These are phyloP conservation scores for Populus deltoides DNA, from an alignment of 345 rosid species.

Conservation along the genomic window DNA sequence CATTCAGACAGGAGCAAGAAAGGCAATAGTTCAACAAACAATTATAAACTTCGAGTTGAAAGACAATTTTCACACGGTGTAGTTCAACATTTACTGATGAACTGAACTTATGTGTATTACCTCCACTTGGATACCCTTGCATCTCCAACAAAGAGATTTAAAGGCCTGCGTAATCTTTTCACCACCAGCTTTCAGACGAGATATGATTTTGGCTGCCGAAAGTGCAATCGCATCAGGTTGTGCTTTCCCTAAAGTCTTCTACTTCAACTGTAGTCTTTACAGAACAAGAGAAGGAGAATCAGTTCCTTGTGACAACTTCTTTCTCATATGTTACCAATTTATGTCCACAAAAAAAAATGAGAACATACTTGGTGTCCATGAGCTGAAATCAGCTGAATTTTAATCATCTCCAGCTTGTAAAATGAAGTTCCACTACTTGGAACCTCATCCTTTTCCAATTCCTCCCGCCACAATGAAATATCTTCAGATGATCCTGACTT, in stretches of 20 bases:
- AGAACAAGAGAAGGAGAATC: slow-evolving; percentile 24
- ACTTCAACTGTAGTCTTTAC: slow-evolving; percentile 62
- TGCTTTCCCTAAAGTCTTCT: slow-evolving; percentile 73
- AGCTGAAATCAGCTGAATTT: slow-evolving; percentile 73
- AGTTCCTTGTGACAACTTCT: slow-evolving; percentile 15
- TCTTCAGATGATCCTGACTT: slow-evolving; percentile 33
- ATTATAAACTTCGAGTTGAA: background rate
- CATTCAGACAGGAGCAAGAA: background rate
- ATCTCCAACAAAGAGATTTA: slow-evolving; percentile 74
- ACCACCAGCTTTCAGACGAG: slow-evolving; percentile 65
- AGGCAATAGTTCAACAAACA: background rate
- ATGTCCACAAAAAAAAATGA: background rate
- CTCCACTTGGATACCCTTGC: slow-evolving; percentile 83
- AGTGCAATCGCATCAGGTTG: slow-evolving; percentile 80
- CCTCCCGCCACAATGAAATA: slow-evolving; percentile 32
- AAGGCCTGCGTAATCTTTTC: slow-evolving; percentile 64
- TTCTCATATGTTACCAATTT: background rate
- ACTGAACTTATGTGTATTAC: slow-evolving; percentile 35
- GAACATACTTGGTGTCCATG: slow-evolving; percentile 70
- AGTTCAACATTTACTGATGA: slow-evolving; percentile 1
- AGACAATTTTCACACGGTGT: background rate
- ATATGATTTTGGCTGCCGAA: slow-evolving; percentile 59
- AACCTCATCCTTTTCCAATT: slow-evolving; percentile 37
- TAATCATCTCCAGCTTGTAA: slow-evolving; percentile 82
- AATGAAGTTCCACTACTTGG: slow-evolving; percentile 46